Base-by-base conservation (phyloP, 495 filamentous ascomycete genomes). In the Aspergillus funiculosus region DNA sequence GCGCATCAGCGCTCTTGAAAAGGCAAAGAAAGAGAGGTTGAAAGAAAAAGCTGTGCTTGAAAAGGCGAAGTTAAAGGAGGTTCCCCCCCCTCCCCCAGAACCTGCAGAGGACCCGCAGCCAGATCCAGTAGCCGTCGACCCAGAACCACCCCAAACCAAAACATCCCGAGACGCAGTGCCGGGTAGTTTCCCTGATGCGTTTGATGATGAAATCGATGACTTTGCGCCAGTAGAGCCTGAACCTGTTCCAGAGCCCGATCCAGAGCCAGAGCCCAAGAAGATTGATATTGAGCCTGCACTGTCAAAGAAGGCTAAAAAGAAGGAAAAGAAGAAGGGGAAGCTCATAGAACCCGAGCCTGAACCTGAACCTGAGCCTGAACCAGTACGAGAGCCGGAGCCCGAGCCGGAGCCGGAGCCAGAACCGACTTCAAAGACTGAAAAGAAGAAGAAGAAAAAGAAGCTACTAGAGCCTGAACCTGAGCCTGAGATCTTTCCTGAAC, bases 1-100 rank as follows among this genome's bases (percentile, higher is more conserved):
- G 38, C 66, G 66, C 39, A 67, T 77, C 53, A 72, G 69, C 51
- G 63, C 61, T 18, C 59, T 78, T 27, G 69, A 76, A 46, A 62
- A 64, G 43, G 53, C 56, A 26, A 72, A 62, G 43, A 66, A 64
- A 51, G 67, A 75, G 15, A 67, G 66, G 45, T 46, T 57, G 7
- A 66, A 66, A 39, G 61, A 64, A 31, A 60, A 69, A 38, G 56
- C 52, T 27, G 38, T 43, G 15, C n/a, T 43, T 6, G 54, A 55
- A 32, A 60, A 59, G 45, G 47, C 55, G 1, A 63, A 64, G 34
- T 24, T 48, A 21, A 67, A 59, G 42, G 48, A 54, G 19, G 36
- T 41, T 14, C 43, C 46, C 27, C 48, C 36, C 19, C 53, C 48
- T 24, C 46, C 48, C 6, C 48, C 52, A 21, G 56, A 55, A 29